Base-by-base conservation (phyloP, 2,329 filamentous ascomycete species). In the Aspergillus cejpii region DNA sequence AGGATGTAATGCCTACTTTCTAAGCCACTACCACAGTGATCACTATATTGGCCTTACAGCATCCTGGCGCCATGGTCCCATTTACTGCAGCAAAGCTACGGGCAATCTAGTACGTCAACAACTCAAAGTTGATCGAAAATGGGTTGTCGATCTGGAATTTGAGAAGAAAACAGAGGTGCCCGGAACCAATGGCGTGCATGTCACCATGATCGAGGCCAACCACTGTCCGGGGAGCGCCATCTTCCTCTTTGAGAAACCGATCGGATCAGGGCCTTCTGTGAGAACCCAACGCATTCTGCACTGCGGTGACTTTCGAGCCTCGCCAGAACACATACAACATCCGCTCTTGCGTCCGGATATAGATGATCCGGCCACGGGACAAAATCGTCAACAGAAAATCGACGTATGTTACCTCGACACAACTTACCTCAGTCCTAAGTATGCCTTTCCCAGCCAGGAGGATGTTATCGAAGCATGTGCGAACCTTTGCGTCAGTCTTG, bases 11-110 rank as follows among this genome's bases (percentile, higher is more conserved):
- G 92, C 91, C 1, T 98, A 98, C 63, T 98, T 98, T 55, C 76
- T 98, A 8, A 96, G 90, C 57, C 92, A 98, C 62, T 98, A 97
- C 55, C 92, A 98, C 66, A 96, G 89, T 59, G 92, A 98, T 62
- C 92, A 98, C 63, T 98, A 98, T 58, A 82, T 96, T 26, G 92
- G 92, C 2, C 72, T 98, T 8, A 92, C 87, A 8, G 81, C 85
- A 6, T 87, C 77, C 24, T 98, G 92, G 92, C 80, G 74, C 29
- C 90, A 98, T 62, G 92, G 92, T 0, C 91, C 90, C 0, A 97
- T 98, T 39, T 98, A 95, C 60, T 97, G 92, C 71, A 97, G 91
- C 61, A 84, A 82, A 55, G 86, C 95, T 11, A 98, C 92, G 0
- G 92, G 80, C 1, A 94, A 94, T 57, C 75, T 98, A 2, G 87